These are phyloP conservation scores for Chlamydomonas incerta DNA, from an alignment of 139 green algal genomes.

Conservation along the genomic window DNA sequence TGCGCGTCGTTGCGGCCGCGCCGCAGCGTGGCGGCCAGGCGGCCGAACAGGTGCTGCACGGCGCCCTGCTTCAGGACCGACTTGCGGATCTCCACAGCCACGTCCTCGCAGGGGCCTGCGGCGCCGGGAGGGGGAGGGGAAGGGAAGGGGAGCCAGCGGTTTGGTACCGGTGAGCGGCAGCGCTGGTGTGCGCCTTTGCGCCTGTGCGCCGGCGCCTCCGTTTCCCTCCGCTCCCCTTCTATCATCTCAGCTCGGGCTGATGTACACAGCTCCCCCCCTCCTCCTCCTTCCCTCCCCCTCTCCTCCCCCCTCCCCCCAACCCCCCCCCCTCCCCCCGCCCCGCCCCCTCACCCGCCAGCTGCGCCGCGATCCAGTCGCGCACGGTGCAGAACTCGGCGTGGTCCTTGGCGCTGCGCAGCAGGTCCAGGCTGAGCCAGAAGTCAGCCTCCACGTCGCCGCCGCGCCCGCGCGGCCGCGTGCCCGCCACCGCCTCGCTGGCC, in stretches of 20 bases:
- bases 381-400: conserved; percentile 94
- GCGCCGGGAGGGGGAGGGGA: neutral
- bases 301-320: neutral
- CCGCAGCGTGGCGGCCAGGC: conserved; percentile 80
- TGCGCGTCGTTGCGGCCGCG: conserved; percentile 75
- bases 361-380: conserved; percentile 82
- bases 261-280: neutral
- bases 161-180: neutral
- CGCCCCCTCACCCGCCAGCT: conserved; percentile 49
- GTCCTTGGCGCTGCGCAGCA: conserved; percentile 92
- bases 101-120: conserved; percentile 55
- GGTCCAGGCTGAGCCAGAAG: conserved; percentile 89
- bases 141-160: neutral
- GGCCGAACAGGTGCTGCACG: conserved; percentile 97
- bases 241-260: no score
- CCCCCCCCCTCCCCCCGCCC: neutral
- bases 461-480: conserved; percentile 81
- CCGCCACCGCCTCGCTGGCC: conserved; percentile 93
- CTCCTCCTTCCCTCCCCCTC: neutral
- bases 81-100: conserved; percentile 89
- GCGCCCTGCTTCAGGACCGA: conserved; percentile 85
- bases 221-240: no score
- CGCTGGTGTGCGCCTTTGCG: neutral
- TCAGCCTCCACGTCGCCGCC: conserved; percentile 70
- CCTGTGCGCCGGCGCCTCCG: no score